phyloP scores from a whole-genome alignment of 352 stramenopile species.

The Phytophthora tentaculata region DNA sequence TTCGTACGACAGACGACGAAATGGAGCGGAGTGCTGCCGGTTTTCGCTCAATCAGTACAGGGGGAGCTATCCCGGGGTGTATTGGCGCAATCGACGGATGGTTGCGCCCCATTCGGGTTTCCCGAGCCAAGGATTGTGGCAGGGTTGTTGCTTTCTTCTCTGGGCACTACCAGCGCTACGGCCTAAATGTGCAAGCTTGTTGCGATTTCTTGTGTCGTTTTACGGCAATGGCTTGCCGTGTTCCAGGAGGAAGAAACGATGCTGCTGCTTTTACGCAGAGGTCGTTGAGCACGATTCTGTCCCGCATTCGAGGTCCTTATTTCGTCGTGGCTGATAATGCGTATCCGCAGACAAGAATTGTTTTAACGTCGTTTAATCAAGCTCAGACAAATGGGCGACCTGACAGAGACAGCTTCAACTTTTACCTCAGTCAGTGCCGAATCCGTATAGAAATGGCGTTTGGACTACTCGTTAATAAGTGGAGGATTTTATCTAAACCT shows the following conservation, averaged over 20 bases:
- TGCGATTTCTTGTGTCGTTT: no score
- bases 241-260: no score
- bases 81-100: conserved; percentile 18
- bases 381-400: not conserved
- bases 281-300: not conserved
- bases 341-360: not conserved
- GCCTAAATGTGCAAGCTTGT: conserved; percentile 14
- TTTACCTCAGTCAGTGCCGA: no score
- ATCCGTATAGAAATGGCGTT: no score
- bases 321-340: not conserved
- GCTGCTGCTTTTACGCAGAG: no score
- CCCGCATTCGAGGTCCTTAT: not conserved
- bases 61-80: not conserved
- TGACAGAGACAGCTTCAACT: no score
- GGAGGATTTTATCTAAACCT: not conserved
- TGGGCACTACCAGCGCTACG: no score
- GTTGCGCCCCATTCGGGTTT: no score
- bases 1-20: not conserved
- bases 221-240: conserved; percentile 7
- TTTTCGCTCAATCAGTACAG: not conserved
- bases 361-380: not conserved
- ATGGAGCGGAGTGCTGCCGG: conserved; percentile 3
- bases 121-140: no score
- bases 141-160: no score
- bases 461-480: no score